These are phyloP conservation scores for Fusarium oligoseptatum DNA, from an alignment of 2,329 filamentous ascomycete species.

Conservation along the genomic window DNA sequence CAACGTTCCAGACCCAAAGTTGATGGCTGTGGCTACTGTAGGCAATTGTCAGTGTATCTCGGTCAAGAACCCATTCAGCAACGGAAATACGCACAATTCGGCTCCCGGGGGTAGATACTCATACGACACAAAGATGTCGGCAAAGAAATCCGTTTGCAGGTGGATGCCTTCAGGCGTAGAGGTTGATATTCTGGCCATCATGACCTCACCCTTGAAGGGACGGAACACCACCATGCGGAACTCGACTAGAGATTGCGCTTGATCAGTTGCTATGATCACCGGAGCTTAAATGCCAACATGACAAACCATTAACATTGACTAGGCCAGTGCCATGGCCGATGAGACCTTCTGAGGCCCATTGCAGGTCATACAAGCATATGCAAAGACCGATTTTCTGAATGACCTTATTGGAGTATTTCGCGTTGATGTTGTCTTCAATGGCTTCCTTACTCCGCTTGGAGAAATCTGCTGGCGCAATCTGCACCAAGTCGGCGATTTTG, in stretches of 20 bases:
- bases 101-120: conserved; percentile 81
- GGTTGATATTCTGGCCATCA: conserved; percentile 85
- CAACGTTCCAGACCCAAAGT: conserved; percentile 87
- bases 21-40: conserved; percentile 78
- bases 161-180: conserved; percentile 80
- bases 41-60: conserved; percentile 22
- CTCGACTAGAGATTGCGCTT: conserved; percentile 72
- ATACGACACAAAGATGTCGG: conserved; percentile 86
- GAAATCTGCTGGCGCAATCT: conserved; percentile 91
- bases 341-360: conserved; percentile 90
- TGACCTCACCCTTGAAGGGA: conserved; percentile 94
- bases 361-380: conserved; percentile 91
- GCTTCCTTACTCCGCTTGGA: conserved; percentile 84
- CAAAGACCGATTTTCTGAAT: conserved; percentile 96
- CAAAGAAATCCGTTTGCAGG: conserved; percentile 91
- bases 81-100: conserved; percentile 70
- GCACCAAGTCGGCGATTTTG: conserved; percentile 93
- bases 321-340: conserved; percentile 93
- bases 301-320: conserved; percentile 90
- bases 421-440: conserved; percentile 96
- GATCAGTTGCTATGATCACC: conserved; percentile 15
- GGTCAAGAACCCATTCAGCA: not conserved
- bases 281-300: not conserved
- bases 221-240: conserved; percentile 95
- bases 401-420: conserved; percentile 93